Evolutionary conservation across 495 filamentous ascomycete species (phyloP), one percentile per base, ranked within the genome.

Genomic region (Aspergillus nanangensis): DNA sequence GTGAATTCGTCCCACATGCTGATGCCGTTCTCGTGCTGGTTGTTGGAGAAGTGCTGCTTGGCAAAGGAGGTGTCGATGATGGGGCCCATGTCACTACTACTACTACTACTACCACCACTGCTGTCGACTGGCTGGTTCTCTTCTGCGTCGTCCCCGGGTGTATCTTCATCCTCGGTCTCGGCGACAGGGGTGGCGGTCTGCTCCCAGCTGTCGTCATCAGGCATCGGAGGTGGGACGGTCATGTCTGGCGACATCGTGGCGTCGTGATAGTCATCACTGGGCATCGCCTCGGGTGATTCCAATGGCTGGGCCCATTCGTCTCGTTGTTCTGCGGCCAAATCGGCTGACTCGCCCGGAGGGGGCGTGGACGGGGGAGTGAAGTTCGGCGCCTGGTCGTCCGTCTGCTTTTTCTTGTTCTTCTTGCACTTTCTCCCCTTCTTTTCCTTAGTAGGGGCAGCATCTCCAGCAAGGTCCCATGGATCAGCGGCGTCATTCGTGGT

Each of bases 61-160:
- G 62, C 64, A 21, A 71, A 69, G 20, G 68, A 71, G 46, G 67
- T 71, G 56, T 73, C 68, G 39, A 72, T 69, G 39, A 69, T 46
- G 8, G 67, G 60, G 41, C 54, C 58, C 23, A 47, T 48, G 5
- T 33, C 56, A 37, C 44, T 46, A 36, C 40, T 55, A 32, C 13
- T 8, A 41, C n/a, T 15, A n/a, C n/a, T n/a, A n/a, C n/a, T n/a
- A n/a, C n/a, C n/a, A n/a, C n/a, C n/a, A n/a, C n/a, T n/a, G n/a
- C n/a, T n/a, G n/a, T n/a, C n/a, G n/a, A n/a, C n/a, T 5, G 15
- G 8, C 20, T 45, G 36, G 20, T 38, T 25, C 18, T 41, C 29
- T 18, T 41, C 38, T 39, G 44, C 20, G 25, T 50, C 42, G 9
- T 45, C 46, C 48, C 44, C 29, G 5, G 34, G 27, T 5, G 14